Evolutionary conservation across 108 stramenopile species (phyloP), one percentile per base, ranked within the genome.

Genomic region (Pseudonitzschia pungens): DNA sequence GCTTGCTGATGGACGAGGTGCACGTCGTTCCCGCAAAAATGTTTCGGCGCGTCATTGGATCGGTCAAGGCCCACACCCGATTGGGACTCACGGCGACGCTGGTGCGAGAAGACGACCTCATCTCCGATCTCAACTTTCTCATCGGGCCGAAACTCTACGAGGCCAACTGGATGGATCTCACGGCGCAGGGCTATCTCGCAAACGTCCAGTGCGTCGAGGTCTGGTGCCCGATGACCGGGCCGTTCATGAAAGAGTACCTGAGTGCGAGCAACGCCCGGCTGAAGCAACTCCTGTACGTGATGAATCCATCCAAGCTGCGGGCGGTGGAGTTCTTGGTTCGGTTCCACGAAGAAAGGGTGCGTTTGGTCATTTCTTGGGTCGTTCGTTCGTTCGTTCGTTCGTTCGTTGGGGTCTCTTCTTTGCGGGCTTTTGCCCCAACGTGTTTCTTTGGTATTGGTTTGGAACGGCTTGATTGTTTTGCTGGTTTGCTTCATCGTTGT

Each of bases 101-200:
- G 42, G 99, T 99, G 5, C 90, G 99, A 29, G 99, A 99, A 77
- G 99, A 99, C 82, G 96, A 97, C 78, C 73, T 94, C 26, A 99
- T 99, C 83, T 86, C 90, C 28, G 97, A 98, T 82, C 83, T 99
- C 21, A 97, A 98, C 74, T 98, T 98, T 84, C 79, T 96, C 70
- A 98, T 99, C 67, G 99, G 98, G 10, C 99, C 99, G n/a, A 99
- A 99, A 80, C 87, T 99, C 20, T 99, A 99, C 86, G 99, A 99
- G 75, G 99, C 99, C n/a, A 99, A 99, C 75, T 99, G 99, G 99
- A 97, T 99, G 96, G 99, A 99, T 76, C 82, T 99, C 14, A 99
- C 99, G 32, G 85, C 94, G 21, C 91, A 84, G 22, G 99, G 99
- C 4, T 99, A 97, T 76, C 79, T 99, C 22, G 98, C 98, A 27